A percentile compares a stretch with the other conserved stretches of the same genome.
Conservation (phyloP, 164 flowering plant species). For the Vitis amurensis region DNA sequence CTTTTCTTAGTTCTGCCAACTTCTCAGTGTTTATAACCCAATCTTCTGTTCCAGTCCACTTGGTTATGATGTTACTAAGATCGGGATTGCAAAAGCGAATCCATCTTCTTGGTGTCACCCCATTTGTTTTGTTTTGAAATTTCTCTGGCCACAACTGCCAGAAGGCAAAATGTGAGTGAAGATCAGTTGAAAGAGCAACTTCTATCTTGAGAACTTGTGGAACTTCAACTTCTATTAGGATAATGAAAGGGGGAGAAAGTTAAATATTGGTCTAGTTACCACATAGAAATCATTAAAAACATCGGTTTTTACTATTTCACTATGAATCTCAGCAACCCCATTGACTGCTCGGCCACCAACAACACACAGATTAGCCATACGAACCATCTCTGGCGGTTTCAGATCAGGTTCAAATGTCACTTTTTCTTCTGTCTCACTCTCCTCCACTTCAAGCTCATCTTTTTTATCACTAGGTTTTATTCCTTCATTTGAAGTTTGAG, state of each 20-base stretch:
- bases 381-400: conserved; percentile 64
- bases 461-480: conserved; percentile 9
- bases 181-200: conserved; percentile 7
- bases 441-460: conserved; percentile 8
- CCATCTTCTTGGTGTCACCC: conserved; percentile 98
- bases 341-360: conserved; percentile 94
- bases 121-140: conserved; percentile 96
- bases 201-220: background rate
- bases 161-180: background rate
- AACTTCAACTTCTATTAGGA: background rate
- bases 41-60: conserved; percentile 78
- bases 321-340: conserved; percentile 98
- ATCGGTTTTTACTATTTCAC: conserved; percentile 87
- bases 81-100: conserved; percentile 85
- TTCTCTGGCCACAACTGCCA: conserved; percentile 95
- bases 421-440: conserved; percentile 20
- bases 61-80: conserved; percentile 65
- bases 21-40: conserved; percentile 82
- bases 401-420: conserved; percentile 37
- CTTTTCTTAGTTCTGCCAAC: conserved; percentile 78
- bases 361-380: conserved; percentile 96
- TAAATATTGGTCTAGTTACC: conserved; percentile 35
- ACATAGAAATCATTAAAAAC: conserved; percentile 80
- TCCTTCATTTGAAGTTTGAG: conserved; percentile 17
- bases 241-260: no score